Evolutionary conservation across 2,329 filamentous ascomycete species (phyloP).

Genomic region (Aspergillus niger): DNA sequence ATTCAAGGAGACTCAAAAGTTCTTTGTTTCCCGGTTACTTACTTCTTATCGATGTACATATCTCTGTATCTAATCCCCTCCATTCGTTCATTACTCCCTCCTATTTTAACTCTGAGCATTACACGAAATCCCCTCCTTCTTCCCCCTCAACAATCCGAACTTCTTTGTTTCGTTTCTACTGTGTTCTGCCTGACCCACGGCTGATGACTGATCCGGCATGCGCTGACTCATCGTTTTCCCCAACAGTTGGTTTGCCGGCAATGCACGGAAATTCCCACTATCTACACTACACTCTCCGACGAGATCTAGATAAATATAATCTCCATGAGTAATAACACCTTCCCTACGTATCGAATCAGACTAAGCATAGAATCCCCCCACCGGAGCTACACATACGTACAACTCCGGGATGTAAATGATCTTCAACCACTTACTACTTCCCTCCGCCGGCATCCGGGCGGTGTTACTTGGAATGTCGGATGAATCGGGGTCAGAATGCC

Average conservation of each 20-base stretch:
- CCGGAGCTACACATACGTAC: too few species aligned
- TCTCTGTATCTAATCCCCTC: neutral
- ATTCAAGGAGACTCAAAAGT: too few species aligned
- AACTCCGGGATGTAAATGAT: neutral
- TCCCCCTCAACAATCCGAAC: neutral
- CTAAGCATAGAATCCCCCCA: too few species aligned
- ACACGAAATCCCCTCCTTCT: neutral
- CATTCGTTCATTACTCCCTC: neutral
- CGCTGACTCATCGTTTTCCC: slow-evolving; percentile 3
- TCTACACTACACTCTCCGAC: too few species aligned
- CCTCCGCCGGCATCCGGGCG: neutral
- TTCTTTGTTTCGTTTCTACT: neutral
- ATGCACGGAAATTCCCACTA: too few species aligned
- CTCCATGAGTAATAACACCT: too few species aligned
- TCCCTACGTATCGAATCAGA: too few species aligned
- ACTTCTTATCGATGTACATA: too few species aligned
- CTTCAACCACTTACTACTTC: neutral
- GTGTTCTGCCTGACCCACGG: neutral
- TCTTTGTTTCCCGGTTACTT: too few species aligned
- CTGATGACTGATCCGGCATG: slow-evolving; percentile 12
- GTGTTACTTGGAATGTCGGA: neutral
- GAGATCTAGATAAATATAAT: too few species aligned
- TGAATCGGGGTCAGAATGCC: neutral
- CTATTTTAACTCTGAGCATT: neutral
- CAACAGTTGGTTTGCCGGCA: neutral